phyloP scores from a whole-genome alignment of 345 rosid species.

The Citrus medica region DNA sequence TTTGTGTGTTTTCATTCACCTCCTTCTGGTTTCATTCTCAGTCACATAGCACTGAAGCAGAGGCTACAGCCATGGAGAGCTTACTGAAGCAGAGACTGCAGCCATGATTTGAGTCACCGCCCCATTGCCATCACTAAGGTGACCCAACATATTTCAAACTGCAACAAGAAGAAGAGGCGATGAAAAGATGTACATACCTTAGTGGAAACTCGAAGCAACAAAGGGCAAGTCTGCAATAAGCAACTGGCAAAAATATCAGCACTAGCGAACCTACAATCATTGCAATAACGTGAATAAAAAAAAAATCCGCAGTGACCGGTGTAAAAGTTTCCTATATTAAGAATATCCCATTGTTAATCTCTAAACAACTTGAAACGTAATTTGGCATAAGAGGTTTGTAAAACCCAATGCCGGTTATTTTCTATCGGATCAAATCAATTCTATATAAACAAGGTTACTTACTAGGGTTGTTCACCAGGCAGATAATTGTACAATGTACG shows the following conservation, averaged over 20 bases:
- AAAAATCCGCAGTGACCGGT: not conserved
- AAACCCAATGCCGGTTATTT: no score
- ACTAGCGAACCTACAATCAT: not conserved
- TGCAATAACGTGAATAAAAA: not conserved
- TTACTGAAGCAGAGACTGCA: no score
- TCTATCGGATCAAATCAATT: not conserved
- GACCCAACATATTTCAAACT: not conserved
- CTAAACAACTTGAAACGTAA: not conserved
- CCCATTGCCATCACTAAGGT: no score
- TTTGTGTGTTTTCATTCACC: no score
- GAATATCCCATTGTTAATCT: not conserved
- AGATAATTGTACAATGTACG: not conserved
- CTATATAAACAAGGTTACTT: not conserved
- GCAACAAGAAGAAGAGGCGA: not conserved
- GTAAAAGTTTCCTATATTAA: not conserved
- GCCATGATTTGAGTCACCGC: no score
- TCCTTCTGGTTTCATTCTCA: no score
- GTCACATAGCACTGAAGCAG: no score
- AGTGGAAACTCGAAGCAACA: slow-evolving; percentile 90
- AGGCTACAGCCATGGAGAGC: no score
- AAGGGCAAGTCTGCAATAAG: slow-evolving; percentile 73
- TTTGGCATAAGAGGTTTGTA: not conserved
- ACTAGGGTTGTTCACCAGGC: not conserved
- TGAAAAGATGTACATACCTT: slow-evolving; percentile 45
- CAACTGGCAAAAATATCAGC: not conserved